A percentile compares a stretch with the other conserved stretches of the same genome.
These are phyloP conservation scores for Lachnellula cervina DNA, from an alignment of 2,329 filamentous ascomycete species.

Conservation along the genomic window DNA sequence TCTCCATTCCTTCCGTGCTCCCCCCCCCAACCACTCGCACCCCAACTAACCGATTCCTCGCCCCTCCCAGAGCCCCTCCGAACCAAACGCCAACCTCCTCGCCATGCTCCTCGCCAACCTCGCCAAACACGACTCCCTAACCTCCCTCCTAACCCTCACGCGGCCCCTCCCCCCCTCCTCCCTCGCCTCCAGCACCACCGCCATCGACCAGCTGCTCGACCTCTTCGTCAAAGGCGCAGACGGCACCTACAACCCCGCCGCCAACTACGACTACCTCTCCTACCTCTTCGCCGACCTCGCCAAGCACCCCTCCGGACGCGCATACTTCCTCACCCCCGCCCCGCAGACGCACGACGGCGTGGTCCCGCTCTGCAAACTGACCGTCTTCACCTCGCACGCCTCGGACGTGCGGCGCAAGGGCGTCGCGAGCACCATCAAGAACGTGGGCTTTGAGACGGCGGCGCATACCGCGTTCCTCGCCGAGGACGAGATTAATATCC, in stretches of 20 bases:
- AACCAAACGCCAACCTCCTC: slow-evolving; percentile 77
- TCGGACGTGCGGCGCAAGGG: slow-evolving; percentile 81
- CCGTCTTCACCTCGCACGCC: slow-evolving; percentile 88
- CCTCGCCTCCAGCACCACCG: slow-evolving; percentile 66
- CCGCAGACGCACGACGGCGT: slow-evolving; percentile 73
- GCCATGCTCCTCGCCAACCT: slow-evolving; percentile 94
- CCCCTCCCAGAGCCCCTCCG: slow-evolving; percentile 56
- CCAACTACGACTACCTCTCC: slow-evolving; percentile 86
- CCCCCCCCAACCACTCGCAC: background rate
- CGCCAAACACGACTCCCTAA: slow-evolving; percentile 71
- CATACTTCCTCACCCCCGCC: slow-evolving; percentile 70
- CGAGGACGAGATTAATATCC: slow-evolving; percentile 68
- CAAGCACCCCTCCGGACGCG: slow-evolving; percentile 69
- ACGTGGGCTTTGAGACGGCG: slow-evolving; percentile 76
- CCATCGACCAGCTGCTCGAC: slow-evolving; percentile 89
- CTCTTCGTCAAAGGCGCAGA: slow-evolving; percentile 91
- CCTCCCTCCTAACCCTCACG: slow-evolving; percentile 62
- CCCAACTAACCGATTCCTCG: background rate
- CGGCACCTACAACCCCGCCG: slow-evolving; percentile 75
- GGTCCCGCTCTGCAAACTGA: slow-evolving; percentile 86
- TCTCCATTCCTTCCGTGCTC: slow-evolving; percentile 2
- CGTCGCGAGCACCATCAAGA: slow-evolving; percentile 96
- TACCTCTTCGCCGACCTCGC: slow-evolving; percentile 93
- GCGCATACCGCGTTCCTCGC: slow-evolving; percentile 68
- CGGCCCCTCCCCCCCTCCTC: slow-evolving; percentile 63